A percentile compares a stretch with the other conserved stretches of the same genome.
Conservation (phyloP, 352 stramenopile species). For the Globisporangium barbulae region DNA sequence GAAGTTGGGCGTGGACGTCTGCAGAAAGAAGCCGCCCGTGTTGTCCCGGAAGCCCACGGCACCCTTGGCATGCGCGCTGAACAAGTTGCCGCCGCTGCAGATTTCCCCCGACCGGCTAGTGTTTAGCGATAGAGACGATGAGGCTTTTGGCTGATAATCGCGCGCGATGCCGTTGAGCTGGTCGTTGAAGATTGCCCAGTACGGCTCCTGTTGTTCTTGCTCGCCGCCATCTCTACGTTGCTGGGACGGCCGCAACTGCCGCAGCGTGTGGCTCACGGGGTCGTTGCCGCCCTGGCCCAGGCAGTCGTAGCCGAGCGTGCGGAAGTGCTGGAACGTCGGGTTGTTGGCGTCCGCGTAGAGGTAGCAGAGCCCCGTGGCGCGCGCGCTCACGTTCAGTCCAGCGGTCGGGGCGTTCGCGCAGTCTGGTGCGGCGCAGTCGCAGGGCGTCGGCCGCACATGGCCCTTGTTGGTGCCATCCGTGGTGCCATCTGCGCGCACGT, state of each 20-base stretch:
- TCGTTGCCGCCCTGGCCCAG: constrained; percentile 74
- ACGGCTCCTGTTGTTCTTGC: constrained; percentile 17
- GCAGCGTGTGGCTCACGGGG: constrained; percentile 68
- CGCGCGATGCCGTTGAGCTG: constrained; percentile 68
- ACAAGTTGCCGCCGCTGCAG: constrained; percentile 48
- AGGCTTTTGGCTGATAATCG: constrained; percentile 17
- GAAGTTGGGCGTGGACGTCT: constrained; percentile 78
- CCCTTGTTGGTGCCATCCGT: background rate
- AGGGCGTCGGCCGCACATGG: constrained; percentile 40
- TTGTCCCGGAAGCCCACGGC: constrained; percentile 44
- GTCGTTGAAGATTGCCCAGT: constrained; percentile 81
- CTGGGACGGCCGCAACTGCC: constrained; percentile 29
- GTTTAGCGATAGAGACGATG: background rate
- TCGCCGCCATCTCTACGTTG: background rate
- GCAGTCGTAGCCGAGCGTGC: constrained; percentile 67
- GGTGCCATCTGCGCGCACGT: constrained; percentile 23
- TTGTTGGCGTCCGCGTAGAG: constrained; percentile 65
- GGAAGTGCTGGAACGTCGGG: constrained; percentile 58
- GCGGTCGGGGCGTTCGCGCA: constrained; percentile 51
- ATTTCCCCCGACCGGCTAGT: constrained; percentile 19
- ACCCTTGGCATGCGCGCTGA: constrained; percentile 77
- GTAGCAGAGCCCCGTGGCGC: constrained; percentile 68
- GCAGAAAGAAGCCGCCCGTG: constrained; percentile 61
- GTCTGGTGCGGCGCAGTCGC: constrained; percentile 54
- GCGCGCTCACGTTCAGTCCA: constrained; percentile 24